Evolutionary conservation across 1,139 yeast species (phyloP).

Genomic region (Yamadazyma sp.): DNA sequence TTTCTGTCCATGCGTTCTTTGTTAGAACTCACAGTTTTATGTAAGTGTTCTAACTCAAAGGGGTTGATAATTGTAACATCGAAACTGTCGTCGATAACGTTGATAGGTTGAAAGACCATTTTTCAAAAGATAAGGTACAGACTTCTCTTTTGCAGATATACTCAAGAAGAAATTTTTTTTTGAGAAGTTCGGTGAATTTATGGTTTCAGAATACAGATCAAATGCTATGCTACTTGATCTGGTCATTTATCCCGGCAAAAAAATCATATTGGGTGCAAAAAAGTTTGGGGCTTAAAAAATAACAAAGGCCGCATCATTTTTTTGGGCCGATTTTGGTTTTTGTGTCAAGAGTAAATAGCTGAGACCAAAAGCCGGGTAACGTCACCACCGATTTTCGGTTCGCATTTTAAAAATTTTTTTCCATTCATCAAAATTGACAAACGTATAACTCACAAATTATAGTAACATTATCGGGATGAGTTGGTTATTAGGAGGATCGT

Average conservation of each 20-base stretch:
- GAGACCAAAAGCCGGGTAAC: slow-evolving; percentile 5
- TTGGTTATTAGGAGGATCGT: slow-evolving; percentile 63
- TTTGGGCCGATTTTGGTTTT: not conserved
- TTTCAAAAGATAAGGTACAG: no score
- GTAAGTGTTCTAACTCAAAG: slow-evolving; percentile 7
- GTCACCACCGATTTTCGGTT: not conserved
- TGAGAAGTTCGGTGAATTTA: no score
- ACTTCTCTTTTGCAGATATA: no score
- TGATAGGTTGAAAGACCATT: slow-evolving; percentile 8
- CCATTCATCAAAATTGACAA: slow-evolving; percentile 1
- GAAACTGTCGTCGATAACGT: slow-evolving; percentile 17
- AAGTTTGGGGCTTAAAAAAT: not conserved
- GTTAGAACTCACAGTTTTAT: slow-evolving; percentile 5
- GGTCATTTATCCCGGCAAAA: not conserved
- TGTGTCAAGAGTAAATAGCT: not conserved
- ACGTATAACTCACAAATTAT: no score
- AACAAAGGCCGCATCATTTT: not conserved
- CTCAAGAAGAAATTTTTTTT: no score
- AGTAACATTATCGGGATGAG: slow-evolving; percentile 13
- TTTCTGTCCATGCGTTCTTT: slow-evolving; percentile 5
- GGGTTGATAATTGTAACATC: slow-evolving; percentile 13
- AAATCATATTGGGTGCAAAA: slow-evolving; percentile 3
- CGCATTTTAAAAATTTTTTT: slow-evolving; percentile 5
- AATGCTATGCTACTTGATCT: no score
- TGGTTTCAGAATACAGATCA: no score